These are phyloP conservation scores for Amphichorda felina DNA, from an alignment of 2,329 filamentous ascomycete genomes.

Conservation along the genomic window DNA sequence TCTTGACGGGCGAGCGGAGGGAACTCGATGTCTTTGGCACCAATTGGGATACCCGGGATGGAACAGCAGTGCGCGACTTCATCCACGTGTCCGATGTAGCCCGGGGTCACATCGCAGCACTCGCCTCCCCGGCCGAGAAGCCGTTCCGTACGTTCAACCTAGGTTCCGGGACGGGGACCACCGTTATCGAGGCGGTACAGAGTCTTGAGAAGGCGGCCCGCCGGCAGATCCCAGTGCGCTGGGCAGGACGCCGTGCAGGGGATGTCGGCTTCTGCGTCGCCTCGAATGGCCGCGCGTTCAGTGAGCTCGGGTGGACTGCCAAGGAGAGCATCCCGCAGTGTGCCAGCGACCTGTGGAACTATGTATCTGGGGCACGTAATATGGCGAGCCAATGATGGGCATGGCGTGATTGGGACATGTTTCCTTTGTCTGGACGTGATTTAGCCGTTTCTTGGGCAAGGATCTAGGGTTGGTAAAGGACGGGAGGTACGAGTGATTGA, in stretches of 20 bases:
- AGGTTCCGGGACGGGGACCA: slow-evolving; percentile 31
- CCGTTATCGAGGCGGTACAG: slow-evolving; percentile 28
- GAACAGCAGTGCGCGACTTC: slow-evolving; percentile 55
- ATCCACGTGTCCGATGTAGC: slow-evolving; percentile 57
- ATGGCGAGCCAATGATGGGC: neutral
- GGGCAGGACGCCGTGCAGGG: slow-evolving; percentile 23
- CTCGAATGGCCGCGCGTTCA: slow-evolving; percentile 22
- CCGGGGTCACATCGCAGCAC: slow-evolving; percentile 49
- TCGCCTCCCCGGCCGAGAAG: slow-evolving; percentile 19
- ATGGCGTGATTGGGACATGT: no score
- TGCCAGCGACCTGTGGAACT: slow-evolving; percentile 20
- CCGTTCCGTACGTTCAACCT: slow-evolving; percentile 31
- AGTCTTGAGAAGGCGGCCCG: slow-evolving; percentile 23
- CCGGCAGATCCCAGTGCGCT: slow-evolving; percentile 21
- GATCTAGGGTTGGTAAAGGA: no score
- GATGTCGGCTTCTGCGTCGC: slow-evolving; percentile 32
- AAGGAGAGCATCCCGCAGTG: slow-evolving; percentile 17
- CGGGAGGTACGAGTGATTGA: no score
- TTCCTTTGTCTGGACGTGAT: no score
- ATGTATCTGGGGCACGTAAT: slow-evolving; percentile 9
- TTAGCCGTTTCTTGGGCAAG: no score
- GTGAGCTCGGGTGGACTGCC: slow-evolving; percentile 28
- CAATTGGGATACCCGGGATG: slow-evolving; percentile 54
- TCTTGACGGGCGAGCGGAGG: slow-evolving; percentile 40
- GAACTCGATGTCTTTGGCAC: slow-evolving; percentile 50